A percentile compares a stretch with the other conserved stretches of the same genome.
These are phyloP conservation scores for Pseudohalonectria lignicola DNA, from an alignment of 2,329 filamentous ascomycete genomes.

Conservation along the genomic window DNA sequence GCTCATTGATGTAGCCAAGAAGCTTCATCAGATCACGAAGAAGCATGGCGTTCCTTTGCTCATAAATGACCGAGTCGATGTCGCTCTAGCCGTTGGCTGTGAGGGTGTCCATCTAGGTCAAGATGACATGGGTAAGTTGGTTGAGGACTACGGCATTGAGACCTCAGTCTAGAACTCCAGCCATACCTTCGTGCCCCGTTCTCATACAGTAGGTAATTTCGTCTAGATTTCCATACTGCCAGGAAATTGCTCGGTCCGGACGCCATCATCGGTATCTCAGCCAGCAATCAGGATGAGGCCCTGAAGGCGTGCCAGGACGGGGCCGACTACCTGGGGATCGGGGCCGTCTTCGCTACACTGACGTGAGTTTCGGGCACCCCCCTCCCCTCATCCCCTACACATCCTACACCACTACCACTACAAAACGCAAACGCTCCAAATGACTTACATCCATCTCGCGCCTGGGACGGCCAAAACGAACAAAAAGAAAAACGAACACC, in stretches of 20 bases:
- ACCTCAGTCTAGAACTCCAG: neutral
- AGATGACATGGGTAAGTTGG: constrained; percentile 75
- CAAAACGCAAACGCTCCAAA: no score
- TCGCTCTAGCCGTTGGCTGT: constrained; percentile 73
- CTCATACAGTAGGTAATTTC: neutral
- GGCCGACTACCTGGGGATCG: constrained; percentile 87
- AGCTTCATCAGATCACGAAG: constrained; percentile 60
- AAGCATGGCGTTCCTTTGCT: constrained; percentile 64
- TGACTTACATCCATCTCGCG: no score
- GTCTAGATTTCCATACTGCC: constrained; percentile 34
- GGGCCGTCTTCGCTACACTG: constrained; percentile 75
- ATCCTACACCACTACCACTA: no score
- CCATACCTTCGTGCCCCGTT: constrained; percentile 12
- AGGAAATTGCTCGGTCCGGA: constrained; percentile 61
- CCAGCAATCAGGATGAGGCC: constrained; percentile 65
- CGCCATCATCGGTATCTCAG: constrained; percentile 82
- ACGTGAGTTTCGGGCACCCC: constrained; percentile 61
- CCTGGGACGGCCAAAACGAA: no score
- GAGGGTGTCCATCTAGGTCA: constrained; percentile 94
- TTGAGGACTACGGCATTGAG: no score
- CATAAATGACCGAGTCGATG: constrained; percentile 88
- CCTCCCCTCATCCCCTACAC: no score
- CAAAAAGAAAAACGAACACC: constrained; percentile 66
- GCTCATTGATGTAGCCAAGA: constrained; percentile 59
- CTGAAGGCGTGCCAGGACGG: constrained; percentile 58